Evolutionary conservation across 2,329 filamentous ascomycete genomes (phyloP), one percentile per base, ranked within the genome.

Genomic region (Fusarium phyllophilum): DNA sequence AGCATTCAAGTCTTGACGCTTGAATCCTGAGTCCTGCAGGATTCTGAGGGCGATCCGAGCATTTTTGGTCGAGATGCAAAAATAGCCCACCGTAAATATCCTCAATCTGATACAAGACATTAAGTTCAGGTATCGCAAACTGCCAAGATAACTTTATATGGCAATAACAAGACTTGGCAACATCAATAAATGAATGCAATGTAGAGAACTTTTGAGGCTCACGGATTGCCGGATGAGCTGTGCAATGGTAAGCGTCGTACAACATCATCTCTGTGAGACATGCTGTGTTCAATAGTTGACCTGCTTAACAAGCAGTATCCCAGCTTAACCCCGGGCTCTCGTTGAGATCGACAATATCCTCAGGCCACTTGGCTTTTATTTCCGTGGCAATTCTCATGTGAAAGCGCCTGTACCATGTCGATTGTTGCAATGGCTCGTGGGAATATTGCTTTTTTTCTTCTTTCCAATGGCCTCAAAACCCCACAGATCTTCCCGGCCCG

Each of bases 211-310:
- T 70, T 49, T 70, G 66, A 64, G 55, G 52, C 67, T 67, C 54
- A 39, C 49, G 52, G 56, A 41, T 57, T 62, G 38, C 38, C 45
- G n/a, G 24, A 65, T 66, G 59, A 64, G 60, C 39, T 61, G 58
- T 57, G 46, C 56, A 60, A 62, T 54, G 17, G 8, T 9, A 29
- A 56, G 45, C 51, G 57, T 67, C 45, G 42, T 49, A 58, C 62
- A 68, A 20, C 52, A 61, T 59, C 61, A 67, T 67, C 55, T 72
- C 62, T 54, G 70, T 75, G 74, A 75, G 75, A 77, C 75, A 75
- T 62, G 48, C 49, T 46, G 34, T 67, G 64, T 20, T 45, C 39
- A 61, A 41, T 45, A 55, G 63, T 55, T 75, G 69, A 71, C 57
- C 62, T 44, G 58, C 42, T 48, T 31, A 34, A 61, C 62, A 61